Evolutionary conservation across 2,329 filamentous ascomycete genomes (phyloP).

Genomic region (Neofusicoccum sp.): DNA sequence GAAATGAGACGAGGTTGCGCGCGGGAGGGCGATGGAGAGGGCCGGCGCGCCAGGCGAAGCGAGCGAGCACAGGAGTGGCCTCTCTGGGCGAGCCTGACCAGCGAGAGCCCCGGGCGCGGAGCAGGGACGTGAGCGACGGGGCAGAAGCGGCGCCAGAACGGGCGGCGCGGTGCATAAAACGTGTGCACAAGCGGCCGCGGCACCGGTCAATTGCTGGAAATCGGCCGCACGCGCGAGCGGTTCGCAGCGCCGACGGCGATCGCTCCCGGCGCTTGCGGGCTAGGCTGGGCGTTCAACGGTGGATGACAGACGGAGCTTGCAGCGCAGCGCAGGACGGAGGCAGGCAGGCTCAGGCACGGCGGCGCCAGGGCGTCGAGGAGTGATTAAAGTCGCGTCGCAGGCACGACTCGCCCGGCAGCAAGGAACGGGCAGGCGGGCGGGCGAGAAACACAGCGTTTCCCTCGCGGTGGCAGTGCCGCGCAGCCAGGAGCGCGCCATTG

Average conservation of each 20-base stretch:
- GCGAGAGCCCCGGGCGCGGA: conserved; percentile 7
- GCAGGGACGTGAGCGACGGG: conserved; percentile 15
- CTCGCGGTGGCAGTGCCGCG: conserved; percentile 13
- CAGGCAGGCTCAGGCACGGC: neutral
- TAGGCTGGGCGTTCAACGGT: too few relatives aligned
- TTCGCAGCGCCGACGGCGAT: conserved; percentile 14
- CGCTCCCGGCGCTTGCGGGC: conserved; percentile 15
- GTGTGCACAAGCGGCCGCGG: conserved; percentile 12
- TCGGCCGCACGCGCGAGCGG: conserved; percentile 10
- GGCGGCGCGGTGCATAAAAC: conserved; percentile 13
- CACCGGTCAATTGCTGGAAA: conserved; percentile 11
- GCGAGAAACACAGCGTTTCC: conserved; percentile 15
- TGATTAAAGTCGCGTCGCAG: conserved; percentile 15
- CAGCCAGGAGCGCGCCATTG: conserved; percentile 3
- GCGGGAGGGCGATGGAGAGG: conserved; percentile 17
- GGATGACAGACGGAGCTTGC: too few relatives aligned
- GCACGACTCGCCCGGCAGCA: conserved; percentile 11
- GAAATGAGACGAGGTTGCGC: conserved; percentile 21
- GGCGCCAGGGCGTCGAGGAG: neutral
- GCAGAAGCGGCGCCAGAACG: conserved; percentile 13
- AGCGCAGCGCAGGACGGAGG: neutral
- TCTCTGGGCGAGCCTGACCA: conserved; percentile 7
- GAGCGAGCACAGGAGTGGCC: conserved; percentile 18
- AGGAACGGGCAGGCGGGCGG: conserved; percentile 14
- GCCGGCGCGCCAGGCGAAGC: conserved; percentile 13